phyloP scores from a whole-genome alignment of 192 early-diverging fungal species.

The Coemansia sp. region DNA sequence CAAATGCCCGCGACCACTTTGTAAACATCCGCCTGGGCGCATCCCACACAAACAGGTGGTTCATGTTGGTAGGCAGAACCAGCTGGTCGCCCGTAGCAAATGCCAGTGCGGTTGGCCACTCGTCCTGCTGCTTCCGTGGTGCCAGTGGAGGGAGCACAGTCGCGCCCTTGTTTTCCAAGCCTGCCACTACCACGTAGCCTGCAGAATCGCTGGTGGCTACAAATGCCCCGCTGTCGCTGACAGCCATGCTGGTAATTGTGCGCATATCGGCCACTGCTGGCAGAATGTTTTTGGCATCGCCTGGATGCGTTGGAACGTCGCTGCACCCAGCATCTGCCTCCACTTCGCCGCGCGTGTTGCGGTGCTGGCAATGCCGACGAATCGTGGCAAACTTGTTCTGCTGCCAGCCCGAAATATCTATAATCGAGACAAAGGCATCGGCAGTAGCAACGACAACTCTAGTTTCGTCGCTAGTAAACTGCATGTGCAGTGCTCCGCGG shows the following conservation, averaged over 20 bases:
- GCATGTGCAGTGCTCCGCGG: constrained; percentile 65
- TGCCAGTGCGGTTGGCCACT: constrained; percentile 29
- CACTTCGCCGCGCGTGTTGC: constrained; percentile 44
- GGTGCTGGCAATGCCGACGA: constrained; percentile 66
- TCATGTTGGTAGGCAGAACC: constrained; percentile 61
- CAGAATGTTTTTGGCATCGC: constrained; percentile 18
- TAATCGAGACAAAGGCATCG: constrained; percentile 71
- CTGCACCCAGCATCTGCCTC: constrained; percentile 49
- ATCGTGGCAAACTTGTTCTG: constrained; percentile 60
- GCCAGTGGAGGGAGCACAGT: constrained; percentile 16
- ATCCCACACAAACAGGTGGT: constrained; percentile 73
- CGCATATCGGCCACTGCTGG: constrained; percentile 41
- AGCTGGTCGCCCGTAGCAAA: constrained; percentile 28
- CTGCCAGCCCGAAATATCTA: constrained; percentile 69
- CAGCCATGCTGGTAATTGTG: constrained; percentile 67
- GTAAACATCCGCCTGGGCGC: constrained; percentile 63
- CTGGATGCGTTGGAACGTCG: constrained; percentile 50
- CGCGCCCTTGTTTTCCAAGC: constrained; percentile 64
- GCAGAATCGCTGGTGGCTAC: constrained; percentile 75
- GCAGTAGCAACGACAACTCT: constrained; percentile 72
- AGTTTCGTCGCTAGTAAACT: constrained; percentile 77
- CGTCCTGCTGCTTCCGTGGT: constrained; percentile 9
- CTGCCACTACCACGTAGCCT: constrained; percentile 72
- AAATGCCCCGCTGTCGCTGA: constrained; percentile 78
- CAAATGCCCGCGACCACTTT: constrained; percentile 78